Base-by-base conservation (phyloP, 352 stramenopile species). In the Aphanomyces stellatus region DNA sequence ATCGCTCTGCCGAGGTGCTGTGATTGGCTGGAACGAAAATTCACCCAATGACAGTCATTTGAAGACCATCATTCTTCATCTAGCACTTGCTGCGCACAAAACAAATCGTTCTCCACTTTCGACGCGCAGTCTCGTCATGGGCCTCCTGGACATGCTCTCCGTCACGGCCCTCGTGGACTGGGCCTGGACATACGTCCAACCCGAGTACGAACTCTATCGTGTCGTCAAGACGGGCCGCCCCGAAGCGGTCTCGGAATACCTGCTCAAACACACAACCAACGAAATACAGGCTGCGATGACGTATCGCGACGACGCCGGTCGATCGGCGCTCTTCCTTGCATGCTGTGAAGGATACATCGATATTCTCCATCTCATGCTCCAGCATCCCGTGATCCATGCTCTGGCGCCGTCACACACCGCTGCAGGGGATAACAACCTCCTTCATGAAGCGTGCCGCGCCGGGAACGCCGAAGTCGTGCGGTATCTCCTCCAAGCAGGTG, bases 181-280 rank as follows among this genome's bases (percentile, higher is more conserved):
- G 60, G 60, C 60, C 5, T 34, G 24, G 22, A 59, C 60, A 22
- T 59, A 40, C 22, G 13, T 67, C 24, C 43, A 56, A 27, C 60
- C 60, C 24, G 60, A 46, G 15, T 43, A 49, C 7, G 41, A 49
- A 27, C 41, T 67, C 33, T 67, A 25, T 15, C 48, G 48, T 3
- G n/a, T 51, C 6, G 41, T 24, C n/a, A 67, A 67, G 60, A 67
- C 41, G 24, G 49, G 49, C 15, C 40, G 57, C 34, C 17, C 19
- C 7, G 60, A 8, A 11, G 24, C 41, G 28, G 41, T 67, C 27
- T 8, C 31, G 2, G 28, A 27, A 24, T 67, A 51, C 37, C 60
- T 67, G 28, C n/a, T 43, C 4, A 7, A 51, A 22, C 43, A 67
- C 34, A 24, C 28, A 10, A 22, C 33, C 8, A 41, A 67, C 17